Evolutionary conservation across 805 yeast genomes (phyloP).

Genomic region (Yarrowia porcina): DNA sequence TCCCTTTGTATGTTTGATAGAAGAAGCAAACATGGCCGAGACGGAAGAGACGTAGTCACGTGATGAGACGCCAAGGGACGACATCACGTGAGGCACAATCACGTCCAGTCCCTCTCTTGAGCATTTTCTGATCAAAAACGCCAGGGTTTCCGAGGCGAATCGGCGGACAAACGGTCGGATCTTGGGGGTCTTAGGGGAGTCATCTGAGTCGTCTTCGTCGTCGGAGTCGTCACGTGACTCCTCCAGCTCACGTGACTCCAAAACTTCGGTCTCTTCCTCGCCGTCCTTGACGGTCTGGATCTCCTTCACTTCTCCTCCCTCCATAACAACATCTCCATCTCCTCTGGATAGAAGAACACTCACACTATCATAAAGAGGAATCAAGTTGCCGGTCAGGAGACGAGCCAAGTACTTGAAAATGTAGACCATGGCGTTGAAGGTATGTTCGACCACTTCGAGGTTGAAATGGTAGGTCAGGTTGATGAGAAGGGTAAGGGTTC

Average conservation of each 20-base stretch:
- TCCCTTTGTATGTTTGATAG: constrained; percentile 68
- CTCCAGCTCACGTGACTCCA: background rate
- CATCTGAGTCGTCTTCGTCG: background rate
- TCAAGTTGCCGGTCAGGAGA: constrained; percentile 56
- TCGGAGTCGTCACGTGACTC: background rate
- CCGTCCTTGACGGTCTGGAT: no score
- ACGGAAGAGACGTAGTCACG: constrained; percentile 56
- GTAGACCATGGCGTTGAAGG: constrained; percentile 81
- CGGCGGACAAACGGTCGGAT: constrained; percentile 63
- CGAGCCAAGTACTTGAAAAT: constrained; percentile 82
- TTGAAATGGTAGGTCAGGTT: constrained; percentile 48
- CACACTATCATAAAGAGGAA: constrained; percentile 57
- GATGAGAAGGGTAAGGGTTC: constrained; percentile 51
- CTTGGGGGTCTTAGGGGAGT: constrained; percentile 44
- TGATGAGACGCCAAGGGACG: constrained; percentile 39
- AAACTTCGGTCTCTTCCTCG: no score
- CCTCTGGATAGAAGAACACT: constrained; percentile 41
- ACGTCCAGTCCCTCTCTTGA: constrained; percentile 45
- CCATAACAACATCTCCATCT: background rate
- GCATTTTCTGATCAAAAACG: constrained; percentile 75
- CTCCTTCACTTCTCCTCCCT: background rate
- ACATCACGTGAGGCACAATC: constrained; percentile 46
- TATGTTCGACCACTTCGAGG: constrained; percentile 57
- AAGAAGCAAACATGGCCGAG: constrained; percentile 61
- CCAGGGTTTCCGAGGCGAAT: constrained; percentile 86